These are phyloP conservation scores for Phytophthora capsici DNA, from an alignment of 352 stramenopile species.

Conservation along the genomic window DNA sequence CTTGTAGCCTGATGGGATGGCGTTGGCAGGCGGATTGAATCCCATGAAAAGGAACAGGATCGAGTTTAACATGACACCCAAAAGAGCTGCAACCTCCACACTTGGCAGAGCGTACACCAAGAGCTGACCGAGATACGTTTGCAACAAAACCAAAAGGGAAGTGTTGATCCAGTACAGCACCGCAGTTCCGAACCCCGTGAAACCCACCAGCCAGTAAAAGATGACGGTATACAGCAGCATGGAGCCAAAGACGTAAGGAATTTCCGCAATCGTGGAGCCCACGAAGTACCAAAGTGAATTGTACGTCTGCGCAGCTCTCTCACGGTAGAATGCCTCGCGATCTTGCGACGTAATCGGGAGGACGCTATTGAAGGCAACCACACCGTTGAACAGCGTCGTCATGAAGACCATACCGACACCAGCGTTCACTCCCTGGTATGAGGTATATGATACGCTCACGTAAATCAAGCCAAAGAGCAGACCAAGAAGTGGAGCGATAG, in stretches of 20 bases:
- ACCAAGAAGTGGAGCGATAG: constrained; percentile 41
- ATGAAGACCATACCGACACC: constrained; percentile 86
- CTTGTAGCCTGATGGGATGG: constrained; percentile 60
- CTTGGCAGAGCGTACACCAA: constrained; percentile 53
- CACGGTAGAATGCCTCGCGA: constrained; percentile 83
- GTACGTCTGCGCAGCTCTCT: constrained; percentile 89
- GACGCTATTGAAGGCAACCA: constrained; percentile 80
- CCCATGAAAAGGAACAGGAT: constrained; percentile 68
- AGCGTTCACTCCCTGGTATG: constrained; percentile 57
- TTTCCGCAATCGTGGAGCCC: constrained; percentile 75
- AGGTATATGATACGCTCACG: constrained; percentile 45
- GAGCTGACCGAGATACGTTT: constrained; percentile 57
- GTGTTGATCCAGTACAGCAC: constrained; percentile 67
- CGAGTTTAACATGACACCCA: constrained; percentile 57
- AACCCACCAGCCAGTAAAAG: constrained; percentile 63
- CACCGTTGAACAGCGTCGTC: constrained; percentile 81
- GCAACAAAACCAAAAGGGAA: constrained; percentile 51
- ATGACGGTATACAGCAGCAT: constrained; percentile 63
- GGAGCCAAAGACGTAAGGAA: constrained; percentile 62
- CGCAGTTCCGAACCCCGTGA: constrained; percentile 46
- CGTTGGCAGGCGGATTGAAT: constrained; percentile 48
- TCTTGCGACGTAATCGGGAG: constrained; percentile 78
- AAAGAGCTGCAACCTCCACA: constrained; percentile 42
- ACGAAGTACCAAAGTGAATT: constrained; percentile 73
- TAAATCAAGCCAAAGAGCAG: constrained; percentile 59